A percentile compares a stretch with the other conserved stretches of the same genome.
These are phyloP conservation scores for Pleurotus salmoneostramineus DNA, from an alignment of 768 basidiomycete species.

Conservation along the genomic window DNA sequence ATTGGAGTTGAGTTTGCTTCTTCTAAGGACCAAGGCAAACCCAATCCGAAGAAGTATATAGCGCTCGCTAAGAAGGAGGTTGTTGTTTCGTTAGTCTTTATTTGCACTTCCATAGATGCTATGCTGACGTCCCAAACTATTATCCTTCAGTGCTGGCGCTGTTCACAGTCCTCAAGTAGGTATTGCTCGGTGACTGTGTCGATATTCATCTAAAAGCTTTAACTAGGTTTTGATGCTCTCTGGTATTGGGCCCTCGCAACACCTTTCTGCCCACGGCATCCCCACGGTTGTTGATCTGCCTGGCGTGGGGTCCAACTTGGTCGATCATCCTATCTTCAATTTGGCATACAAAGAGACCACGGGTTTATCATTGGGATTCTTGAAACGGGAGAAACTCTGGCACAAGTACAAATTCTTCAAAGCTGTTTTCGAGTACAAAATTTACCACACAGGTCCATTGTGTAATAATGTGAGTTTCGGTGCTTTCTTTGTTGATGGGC, in stretches of 20 bases:
- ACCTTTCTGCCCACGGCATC: constrained; percentile 53
- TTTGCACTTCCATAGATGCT: background rate
- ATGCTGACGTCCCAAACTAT: background rate
- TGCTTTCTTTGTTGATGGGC: background rate
- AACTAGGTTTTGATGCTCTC: constrained; percentile 65
- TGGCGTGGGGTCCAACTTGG: constrained; percentile 69
- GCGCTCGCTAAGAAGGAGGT: constrained; percentile 52
- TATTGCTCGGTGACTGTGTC: constrained; percentile 1
- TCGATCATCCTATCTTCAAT: constrained; percentile 66
- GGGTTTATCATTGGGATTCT: constrained; percentile 35
- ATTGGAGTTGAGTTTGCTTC: constrained; percentile 54
- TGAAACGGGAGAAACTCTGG: constrained; percentile 26
- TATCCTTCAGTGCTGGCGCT: constrained; percentile 46
- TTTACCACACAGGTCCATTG: constrained; percentile 46
- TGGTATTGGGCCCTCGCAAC: constrained; percentile 66
- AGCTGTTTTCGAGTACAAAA: constrained; percentile 36
- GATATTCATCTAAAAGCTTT: background rate
- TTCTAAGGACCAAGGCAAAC: constrained; percentile 21
- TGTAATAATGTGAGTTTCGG: constrained; percentile 44
- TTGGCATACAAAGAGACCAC: constrained; percentile 51
- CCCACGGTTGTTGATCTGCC: constrained; percentile 60
- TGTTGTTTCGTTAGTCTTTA: constrained; percentile 44
- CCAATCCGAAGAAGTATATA: constrained; percentile 24
- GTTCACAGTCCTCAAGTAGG: constrained; percentile 58
- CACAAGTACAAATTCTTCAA: constrained; percentile 23